Base-by-base conservation (phyloP, 2,329 filamentous ascomycete species). In the Akanthomyces uredinophilus region DNA sequence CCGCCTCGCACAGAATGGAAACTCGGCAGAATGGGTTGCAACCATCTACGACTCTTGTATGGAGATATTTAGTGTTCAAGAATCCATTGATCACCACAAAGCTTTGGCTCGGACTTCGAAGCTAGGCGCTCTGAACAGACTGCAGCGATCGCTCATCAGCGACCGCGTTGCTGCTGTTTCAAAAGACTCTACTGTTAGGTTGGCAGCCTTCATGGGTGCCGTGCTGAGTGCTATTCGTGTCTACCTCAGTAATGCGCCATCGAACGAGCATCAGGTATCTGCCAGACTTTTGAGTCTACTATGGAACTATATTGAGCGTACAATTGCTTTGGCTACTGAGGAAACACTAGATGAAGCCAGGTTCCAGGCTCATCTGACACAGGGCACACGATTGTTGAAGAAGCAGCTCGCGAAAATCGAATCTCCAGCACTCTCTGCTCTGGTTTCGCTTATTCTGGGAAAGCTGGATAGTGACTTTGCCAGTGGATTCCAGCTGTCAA, bases 401-500 rank as follows among this genome's bases (percentile, higher is more conserved):
- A 69, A 70, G 3, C 71, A 74, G 24, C 56, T 75, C 5, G 64
- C 65, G 2, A 64, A 68, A 2, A 43, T 65, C 1, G 67, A 68
- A 13, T 52, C 58, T 10, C 67, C 73, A 10, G 61, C 63, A 1
- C 70, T 73, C 39, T 70, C 68, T 3, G 70, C 75, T 2, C 74
- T 85, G n/a, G 69, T 78, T 4, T 67, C 69, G 1, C 65, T 70
- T 11, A 70, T 84, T 41, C 67, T 78, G 1, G 68, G 73, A 0
- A 77, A 74, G 6, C 69, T 88, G 2, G 74, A 81, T 49, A 76
- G 76, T 44, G 81, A 81, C 55, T 94, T 96, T 69, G 81, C 84
- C 27, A 81, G 85, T 18, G 87, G 85, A 2, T 93, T 92, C 76
- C 86, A 86, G 61, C 77, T 96, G 16, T 86, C 80, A 0, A 92